Evolutionary conservation across 2,329 filamentous ascomycete genomes (phyloP), one percentile per base, ranked within the genome.

Genomic region (Penicillium sclerotiorum): DNA sequence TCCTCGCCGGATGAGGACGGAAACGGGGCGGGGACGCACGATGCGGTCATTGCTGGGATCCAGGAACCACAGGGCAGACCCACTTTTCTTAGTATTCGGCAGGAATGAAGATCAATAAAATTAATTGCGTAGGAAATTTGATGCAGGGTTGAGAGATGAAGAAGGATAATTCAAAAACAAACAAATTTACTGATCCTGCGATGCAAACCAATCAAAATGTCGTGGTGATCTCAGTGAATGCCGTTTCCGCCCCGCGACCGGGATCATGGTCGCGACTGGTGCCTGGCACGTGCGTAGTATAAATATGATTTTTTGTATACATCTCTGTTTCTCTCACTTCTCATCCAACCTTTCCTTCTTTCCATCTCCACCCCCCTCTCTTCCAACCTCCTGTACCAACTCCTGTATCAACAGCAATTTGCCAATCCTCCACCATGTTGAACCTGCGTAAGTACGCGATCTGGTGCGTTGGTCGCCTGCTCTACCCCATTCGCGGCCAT

Each of bases 401-500:
- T n/a, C n/a, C n/a, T n/a, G n/a, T n/a, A n/a, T n/a, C n/a, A n/a
- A n/a, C n/a, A n/a, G n/a, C n/a, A n/a, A n/a, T n/a, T n/a, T n/a
- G n/a, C 25, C 9, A 28, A 13, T 28, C 25, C 25, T 27, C 11
- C 25, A 28, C 25, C 25, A 28, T 7, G 25, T 28, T 13, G 9
- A 36, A 32, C 36, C 6, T 5, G 12, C 8, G 18, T 59, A 15
- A 58, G 23, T 66, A 59, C 40, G 20, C 64, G 1, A 55, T 58
- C 39, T 64, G 55, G 21, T 46, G 41, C 15, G 37, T 64, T 2
- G 60, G 61, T 20, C 51, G 52, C 17, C 17, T 61, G 2, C 36
- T 66, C 1, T 65, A 63, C 43, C 47, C 46, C n/a, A 47, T 66
- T 7, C 60, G 64, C 13, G 58, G 50, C 22, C 62, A 67, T 50